Conservation (phyloP, 495 filamentous ascomycete genomes). For the Neurospora terricola region DNA sequence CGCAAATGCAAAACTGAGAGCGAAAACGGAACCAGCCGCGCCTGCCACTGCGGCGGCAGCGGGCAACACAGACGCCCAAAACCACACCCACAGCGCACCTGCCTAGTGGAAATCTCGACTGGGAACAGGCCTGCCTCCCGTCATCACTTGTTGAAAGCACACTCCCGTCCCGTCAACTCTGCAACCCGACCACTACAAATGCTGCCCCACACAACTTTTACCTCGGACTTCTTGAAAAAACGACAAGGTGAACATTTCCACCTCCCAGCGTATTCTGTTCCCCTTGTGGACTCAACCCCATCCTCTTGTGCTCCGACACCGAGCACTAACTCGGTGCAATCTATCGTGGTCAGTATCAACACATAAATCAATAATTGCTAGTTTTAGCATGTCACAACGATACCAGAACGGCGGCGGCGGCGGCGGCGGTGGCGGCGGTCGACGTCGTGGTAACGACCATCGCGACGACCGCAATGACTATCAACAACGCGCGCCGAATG, state of each 20-base stretch:
- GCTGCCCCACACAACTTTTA: not conserved
- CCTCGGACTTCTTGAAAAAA: not conserved
- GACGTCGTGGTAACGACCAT: not conserved
- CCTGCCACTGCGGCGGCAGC: not conserved
- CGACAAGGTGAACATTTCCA: not conserved
- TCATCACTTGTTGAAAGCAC: not conserved
- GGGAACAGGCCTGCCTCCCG: not conserved
- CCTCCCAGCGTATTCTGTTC: not conserved
- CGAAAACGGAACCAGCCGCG: not conserved
- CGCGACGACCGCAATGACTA: conserved; percentile 7
- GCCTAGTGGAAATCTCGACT: not conserved
- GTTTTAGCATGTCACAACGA: not conserved
- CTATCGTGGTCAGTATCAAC: not conserved
- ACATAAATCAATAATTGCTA: not conserved
- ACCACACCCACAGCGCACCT: not conserved
- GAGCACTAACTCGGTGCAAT: not conserved
- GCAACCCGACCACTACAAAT: not conserved
- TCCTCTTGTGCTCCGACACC: not conserved
- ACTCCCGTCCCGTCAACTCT: not conserved
- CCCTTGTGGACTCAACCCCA: not conserved
- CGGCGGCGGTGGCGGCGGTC: not conserved
- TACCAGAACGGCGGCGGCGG: not conserved
- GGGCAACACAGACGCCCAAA: not conserved
- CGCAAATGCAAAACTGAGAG: not conserved
- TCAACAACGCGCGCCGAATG: not conserved